These are phyloP conservation scores for Azolla pinnata DNA, from an alignment of 75 land plant species.

Conservation along the genomic window DNA sequence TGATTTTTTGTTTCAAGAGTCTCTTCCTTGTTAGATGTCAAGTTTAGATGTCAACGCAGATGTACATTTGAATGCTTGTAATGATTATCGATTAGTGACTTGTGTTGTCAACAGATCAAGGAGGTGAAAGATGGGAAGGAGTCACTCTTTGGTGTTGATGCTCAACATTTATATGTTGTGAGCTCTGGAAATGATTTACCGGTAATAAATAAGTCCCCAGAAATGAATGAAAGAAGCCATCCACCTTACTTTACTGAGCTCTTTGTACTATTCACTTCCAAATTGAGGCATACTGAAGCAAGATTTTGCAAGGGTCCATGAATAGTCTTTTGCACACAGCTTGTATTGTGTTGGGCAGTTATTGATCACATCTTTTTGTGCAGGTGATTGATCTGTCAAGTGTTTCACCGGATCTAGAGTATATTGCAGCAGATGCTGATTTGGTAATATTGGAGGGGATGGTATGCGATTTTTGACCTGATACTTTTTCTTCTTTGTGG, in stretches of 20 bases:
- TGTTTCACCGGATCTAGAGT: constrained; percentile 82
- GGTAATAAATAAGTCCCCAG: too few species aligned
- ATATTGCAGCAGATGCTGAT: constrained; percentile 75
- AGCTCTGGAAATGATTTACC: constrained; percentile 97
- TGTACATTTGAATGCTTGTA: too few species aligned
- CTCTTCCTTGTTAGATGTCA: too few species aligned
- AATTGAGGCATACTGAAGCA: too few species aligned
- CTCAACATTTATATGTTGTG: constrained; percentile 65
- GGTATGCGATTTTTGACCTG: constrained; percentile 32
- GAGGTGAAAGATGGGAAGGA: constrained; percentile 76
- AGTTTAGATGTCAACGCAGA: too few species aligned
- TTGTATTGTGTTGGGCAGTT: background rate
- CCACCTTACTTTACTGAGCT: too few species aligned
- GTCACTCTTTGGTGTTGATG: constrained; percentile 58
- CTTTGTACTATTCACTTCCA: too few species aligned
- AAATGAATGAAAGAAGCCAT: too few species aligned
- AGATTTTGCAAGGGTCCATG: background rate
- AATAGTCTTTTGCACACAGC: background rate
- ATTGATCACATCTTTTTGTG: background rate
- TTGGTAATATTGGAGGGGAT: constrained; percentile 91
- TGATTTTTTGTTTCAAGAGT: too few species aligned
- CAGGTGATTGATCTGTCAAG: constrained; percentile 87
- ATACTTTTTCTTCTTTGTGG: background rate
- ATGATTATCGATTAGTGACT: too few species aligned
- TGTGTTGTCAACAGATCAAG: too few species aligned